phyloP scores from a whole-genome alignment of 2,329 filamentous ascomycete genomes.

The Bisporella sp. region DNA sequence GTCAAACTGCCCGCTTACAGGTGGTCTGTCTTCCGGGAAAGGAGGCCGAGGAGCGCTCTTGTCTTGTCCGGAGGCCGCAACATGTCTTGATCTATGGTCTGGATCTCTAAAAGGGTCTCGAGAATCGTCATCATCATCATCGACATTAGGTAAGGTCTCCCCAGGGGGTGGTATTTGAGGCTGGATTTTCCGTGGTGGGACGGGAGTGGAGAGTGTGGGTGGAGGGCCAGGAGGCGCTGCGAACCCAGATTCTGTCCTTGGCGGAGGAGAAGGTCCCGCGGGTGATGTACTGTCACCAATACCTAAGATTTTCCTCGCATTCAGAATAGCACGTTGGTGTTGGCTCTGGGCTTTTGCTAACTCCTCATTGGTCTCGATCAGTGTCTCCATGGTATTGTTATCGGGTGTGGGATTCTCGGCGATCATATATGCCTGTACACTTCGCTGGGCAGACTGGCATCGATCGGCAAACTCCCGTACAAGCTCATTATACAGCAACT shows the following conservation, averaged over 20 bases:
- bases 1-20: constrained; percentile 21
- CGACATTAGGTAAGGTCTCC: constrained; percentile 18
- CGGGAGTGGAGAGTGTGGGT: constrained; percentile 5
- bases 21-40: constrained; percentile 12
- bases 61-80: background rate
- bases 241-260: constrained; percentile 14
- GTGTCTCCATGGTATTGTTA: constrained; percentile 84
- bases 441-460: constrained; percentile 72
- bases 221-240: constrained; percentile 15
- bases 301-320: constrained; percentile 49
- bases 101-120: constrained; percentile 25
- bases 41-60: background rate
- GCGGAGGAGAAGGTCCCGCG: constrained; percentile 15
- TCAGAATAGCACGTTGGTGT: constrained; percentile 74
- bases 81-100: no score
- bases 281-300: constrained; percentile 20
- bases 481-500: constrained; percentile 77
- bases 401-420: constrained; percentile 74
- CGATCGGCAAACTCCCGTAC: constrained; percentile 87
- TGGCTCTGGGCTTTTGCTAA: constrained; percentile 75
- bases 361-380: constrained; percentile 94
- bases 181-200: constrained; percentile 7
- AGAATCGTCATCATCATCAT: constrained; percentile 18
- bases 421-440: constrained; percentile 80
- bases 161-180: constrained; percentile 23